Percentiles rank a stretch among this genome's conserved stretches.
Evolutionary conservation across 2,329 filamentous ascomycete genomes (phyloP).

Genomic region (Zalaria sp.): DNA sequence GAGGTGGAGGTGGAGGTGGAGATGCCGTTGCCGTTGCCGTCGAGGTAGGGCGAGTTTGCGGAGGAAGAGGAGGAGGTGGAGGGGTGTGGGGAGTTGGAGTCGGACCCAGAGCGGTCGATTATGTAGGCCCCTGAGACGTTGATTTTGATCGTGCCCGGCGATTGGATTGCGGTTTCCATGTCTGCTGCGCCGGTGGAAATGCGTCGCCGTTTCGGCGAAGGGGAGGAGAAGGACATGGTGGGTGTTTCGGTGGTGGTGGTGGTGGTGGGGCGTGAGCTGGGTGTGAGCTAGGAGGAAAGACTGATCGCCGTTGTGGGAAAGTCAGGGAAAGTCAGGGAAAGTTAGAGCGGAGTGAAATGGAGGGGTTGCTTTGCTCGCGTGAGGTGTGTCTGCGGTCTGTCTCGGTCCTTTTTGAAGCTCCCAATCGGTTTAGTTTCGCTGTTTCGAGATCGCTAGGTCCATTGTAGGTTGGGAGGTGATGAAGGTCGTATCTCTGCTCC

Average conservation of each 20-base stretch:
- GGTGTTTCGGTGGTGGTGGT: neutral
- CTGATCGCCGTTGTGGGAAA: too few relatives aligned
- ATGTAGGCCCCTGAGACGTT: conserved; percentile 96
- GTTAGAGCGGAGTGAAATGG: too few relatives aligned
- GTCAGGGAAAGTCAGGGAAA: too few relatives aligned
- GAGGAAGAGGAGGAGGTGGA: conserved; percentile 11
- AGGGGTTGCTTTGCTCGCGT: too few relatives aligned
- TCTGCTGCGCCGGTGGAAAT: conserved; percentile 23
- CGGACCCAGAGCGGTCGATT: conserved; percentile 52
- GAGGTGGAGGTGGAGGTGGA: conserved; percentile 23
- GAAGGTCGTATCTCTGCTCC: too few relatives aligned
- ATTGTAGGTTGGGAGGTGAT: too few relatives aligned
- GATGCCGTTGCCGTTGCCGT: conserved; percentile 13
- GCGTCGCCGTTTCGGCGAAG: conserved; percentile 13
- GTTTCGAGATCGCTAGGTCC: too few relatives aligned
- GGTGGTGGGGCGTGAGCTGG: too few relatives aligned
- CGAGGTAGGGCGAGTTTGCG: conserved; percentile 21
- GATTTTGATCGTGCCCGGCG: conserved; percentile 66
- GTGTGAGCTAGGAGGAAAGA: too few relatives aligned
- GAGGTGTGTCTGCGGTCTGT: too few relatives aligned
- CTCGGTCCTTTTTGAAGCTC: too few relatives aligned
- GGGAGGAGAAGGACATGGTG: neutral
- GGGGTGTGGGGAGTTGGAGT: conserved; percentile 24
- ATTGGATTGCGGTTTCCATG: conserved; percentile 39
- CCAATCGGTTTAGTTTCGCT: too few relatives aligned